Percentiles rank a stretch among this genome's conserved stretches.
Conservation (phyloP, 1,284 basidiomycete species). For the Cryptococcus jaspeensis region DNA sequence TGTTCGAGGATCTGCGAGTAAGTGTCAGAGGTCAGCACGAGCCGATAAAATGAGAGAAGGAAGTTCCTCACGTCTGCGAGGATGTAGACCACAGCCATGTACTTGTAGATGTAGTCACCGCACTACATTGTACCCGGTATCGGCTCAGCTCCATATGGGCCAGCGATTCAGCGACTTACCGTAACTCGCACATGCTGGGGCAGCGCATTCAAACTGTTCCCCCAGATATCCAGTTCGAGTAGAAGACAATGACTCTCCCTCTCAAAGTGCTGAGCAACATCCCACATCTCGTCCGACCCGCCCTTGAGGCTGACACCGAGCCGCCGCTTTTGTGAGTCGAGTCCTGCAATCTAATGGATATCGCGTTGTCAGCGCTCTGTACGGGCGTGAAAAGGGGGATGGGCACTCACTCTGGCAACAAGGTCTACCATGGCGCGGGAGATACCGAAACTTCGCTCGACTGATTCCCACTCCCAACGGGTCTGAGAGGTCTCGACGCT, state of each 20-base stretch:
- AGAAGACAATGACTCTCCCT: constrained; percentile 25
- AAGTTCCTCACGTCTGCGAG: constrained; percentile 30
- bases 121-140: constrained; percentile 16
- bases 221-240: constrained; percentile 38
- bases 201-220: constrained; percentile 29
- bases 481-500: constrained; percentile 36
- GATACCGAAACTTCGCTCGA: constrained; percentile 36
- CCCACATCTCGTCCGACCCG: constrained; percentile 24
- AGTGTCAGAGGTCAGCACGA: background rate
- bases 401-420: constrained; percentile 31
- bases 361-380: background rate
- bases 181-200: constrained; percentile 36
- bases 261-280: constrained; percentile 26
- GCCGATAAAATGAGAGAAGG: background rate
- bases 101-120: constrained; percentile 42
- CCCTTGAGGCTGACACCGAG: constrained; percentile 21
- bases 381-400: background rate
- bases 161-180: constrained; percentile 15
- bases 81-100: constrained; percentile 32
- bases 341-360: constrained; percentile 16
- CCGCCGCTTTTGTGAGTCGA: constrained; percentile 31
- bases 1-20: constrained; percentile 32
- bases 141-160: background rate
- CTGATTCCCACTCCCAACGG: constrained; percentile 41
- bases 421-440: constrained; percentile 38